Evolutionary conservation across 176 grass and related monocot genomes (phyloP).

Genomic region (Musa schizocarpa): DNA sequence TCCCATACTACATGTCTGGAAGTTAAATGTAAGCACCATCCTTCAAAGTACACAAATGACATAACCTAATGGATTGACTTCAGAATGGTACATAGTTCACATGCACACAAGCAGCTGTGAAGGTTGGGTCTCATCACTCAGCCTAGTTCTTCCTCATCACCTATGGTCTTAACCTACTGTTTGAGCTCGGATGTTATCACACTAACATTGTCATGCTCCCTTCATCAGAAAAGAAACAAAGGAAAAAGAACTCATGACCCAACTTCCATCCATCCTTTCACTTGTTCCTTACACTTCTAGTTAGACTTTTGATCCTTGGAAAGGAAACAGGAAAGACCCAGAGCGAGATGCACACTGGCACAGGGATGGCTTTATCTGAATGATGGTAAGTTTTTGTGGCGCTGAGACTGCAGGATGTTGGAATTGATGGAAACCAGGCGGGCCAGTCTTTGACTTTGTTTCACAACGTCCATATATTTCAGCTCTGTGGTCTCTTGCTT

Average conservation of each 20-base stretch:
- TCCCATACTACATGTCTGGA: too few relatives aligned
- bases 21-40: too few relatives aligned
- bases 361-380: background rate
- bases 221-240: too few relatives aligned
- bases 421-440: slow-evolving; percentile 50
- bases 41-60: too few relatives aligned
- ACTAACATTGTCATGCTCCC: background rate
- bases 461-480: slow-evolving; percentile 9
- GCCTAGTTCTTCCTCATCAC: background rate
- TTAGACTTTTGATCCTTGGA: background rate
- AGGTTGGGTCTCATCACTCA: slow-evolving; percentile 4
- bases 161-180: background rate
- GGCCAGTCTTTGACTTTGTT: slow-evolving; percentile 60
- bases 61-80: too few relatives aligned
- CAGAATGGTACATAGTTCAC: background rate
- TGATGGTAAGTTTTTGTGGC: slow-evolving; percentile 6
- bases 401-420: slow-evolving; percentile 16
- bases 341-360: slow-evolving; percentile 2
- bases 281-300: background rate
- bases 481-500: slow-evolving; percentile 12
- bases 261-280: too few relatives aligned
- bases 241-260: too few relatives aligned
- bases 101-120: background rate
- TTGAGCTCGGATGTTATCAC: background rate
- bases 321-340: background rate